Evolutionary conservation across 1,139 yeast species (phyloP).

Genomic region (Yamadazyma taylorii): DNA sequence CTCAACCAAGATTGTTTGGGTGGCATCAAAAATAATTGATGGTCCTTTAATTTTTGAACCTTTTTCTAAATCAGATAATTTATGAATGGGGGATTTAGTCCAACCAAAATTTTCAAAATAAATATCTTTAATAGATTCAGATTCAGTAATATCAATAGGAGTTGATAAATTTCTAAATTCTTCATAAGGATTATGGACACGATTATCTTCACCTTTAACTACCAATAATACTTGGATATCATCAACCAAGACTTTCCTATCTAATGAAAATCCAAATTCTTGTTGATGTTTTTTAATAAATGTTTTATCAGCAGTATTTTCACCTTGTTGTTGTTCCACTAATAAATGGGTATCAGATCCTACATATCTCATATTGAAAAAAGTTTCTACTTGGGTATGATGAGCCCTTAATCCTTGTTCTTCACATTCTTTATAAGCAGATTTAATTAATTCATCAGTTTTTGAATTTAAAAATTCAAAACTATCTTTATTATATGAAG

Average conservation of each 20-base stretch:
- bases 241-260: conserved; percentile 64
- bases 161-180: conserved; percentile 21
- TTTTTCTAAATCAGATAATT: conserved; percentile 46
- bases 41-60: conserved; percentile 72
- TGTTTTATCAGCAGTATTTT: conserved; percentile 24
- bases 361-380: conserved; percentile 74
- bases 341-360: conserved; percentile 88
- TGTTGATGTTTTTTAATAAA: conserved; percentile 34
- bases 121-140: conserved; percentile 17
- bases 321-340: conserved; percentile 37
- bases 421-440: conserved; percentile 32
- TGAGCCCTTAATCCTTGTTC: conserved; percentile 30
- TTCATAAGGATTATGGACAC: conserved; percentile 32
- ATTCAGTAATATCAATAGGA: conserved; percentile 3
- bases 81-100: conserved; percentile 51
- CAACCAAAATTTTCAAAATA: conserved; percentile 45
- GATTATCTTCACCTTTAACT: conserved; percentile 34
- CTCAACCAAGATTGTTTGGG: conserved; percentile 82
- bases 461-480: conserved; percentile 25
- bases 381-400: conserved; percentile 51
- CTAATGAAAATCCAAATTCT: conserved; percentile 45
- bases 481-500: conserved; percentile 22
- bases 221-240: conserved; percentile 64
- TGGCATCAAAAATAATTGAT: conserved; percentile 78
- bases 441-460: conserved; percentile 23